A percentile compares a stretch with the other conserved stretches of the same genome.
phyloP scores from a whole-genome alignment of 805 yeast genomes.

The Candida cerambycidarum region DNA sequence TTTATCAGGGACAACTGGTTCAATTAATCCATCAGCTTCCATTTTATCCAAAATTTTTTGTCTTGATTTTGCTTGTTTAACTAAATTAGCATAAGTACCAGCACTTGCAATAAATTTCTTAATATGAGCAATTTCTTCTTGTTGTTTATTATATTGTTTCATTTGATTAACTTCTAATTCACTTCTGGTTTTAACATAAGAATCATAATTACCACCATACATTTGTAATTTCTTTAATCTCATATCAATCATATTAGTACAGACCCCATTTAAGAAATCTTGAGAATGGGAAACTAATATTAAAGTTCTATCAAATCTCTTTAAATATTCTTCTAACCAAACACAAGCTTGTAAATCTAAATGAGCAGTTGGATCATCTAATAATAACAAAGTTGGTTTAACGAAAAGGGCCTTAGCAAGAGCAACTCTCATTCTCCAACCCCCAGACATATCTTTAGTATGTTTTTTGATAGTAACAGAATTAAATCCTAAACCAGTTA shows the following conservation, averaged over 20 bases:
- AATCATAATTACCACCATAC: conserved; percentile 98
- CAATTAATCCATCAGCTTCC: conserved; percentile 98
- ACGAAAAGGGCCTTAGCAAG: conserved; percentile 96
- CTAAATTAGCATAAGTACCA: conserved; percentile 99
- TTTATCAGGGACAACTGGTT: conserved; percentile 88
- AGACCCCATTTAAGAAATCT: conserved; percentile 99
- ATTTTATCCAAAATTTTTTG: conserved; percentile 99
- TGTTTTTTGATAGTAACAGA: conserved; percentile 81
- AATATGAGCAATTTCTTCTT: conserved; percentile 97
- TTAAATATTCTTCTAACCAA: conserved; percentile 98
- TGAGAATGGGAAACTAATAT: conserved; percentile 96
- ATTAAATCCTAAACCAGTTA: conserved; percentile 97
- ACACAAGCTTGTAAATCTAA: conserved; percentile 99
- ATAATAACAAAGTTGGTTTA: conserved; percentile 88
- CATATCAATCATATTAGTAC: conserved; percentile 98
- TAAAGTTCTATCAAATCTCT: conserved; percentile 89
- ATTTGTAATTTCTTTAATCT: conserved; percentile 69
- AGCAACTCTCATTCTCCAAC: conserved; percentile 99
- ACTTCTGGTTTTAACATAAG: conserved; percentile 89
- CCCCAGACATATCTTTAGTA: conserved; percentile 99
- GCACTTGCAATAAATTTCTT: conserved; percentile 99
- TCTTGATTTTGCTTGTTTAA: conserved; percentile 97
- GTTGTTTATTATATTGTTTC: conserved; percentile 96
- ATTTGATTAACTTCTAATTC: conserved; percentile 96
- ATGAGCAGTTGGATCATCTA: conserved; percentile 99